Percentiles rank a stretch among this genome's conserved stretches.
phyloP scores from a whole-genome alignment of 2,329 filamentous ascomycete species.

The Fusarium pilosicola region DNA sequence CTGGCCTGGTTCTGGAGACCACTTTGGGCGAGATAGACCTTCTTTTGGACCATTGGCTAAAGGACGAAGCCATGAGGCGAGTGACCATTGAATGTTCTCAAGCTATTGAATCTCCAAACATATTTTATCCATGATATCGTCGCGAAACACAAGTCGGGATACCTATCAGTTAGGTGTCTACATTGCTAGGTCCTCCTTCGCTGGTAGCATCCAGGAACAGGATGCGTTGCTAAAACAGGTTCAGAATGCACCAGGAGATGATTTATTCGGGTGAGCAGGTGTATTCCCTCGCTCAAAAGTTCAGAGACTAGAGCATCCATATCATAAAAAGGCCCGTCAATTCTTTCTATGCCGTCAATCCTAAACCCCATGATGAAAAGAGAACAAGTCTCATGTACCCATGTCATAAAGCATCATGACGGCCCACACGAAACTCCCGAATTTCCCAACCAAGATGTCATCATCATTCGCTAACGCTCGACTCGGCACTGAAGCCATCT shows the following conservation, averaged over 20 bases:
- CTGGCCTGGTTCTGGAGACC: background rate
- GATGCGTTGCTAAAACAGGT: background rate
- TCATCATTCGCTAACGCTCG: slow-evolving; percentile 45
- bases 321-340: slow-evolving; percentile 10
- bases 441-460: slow-evolving; percentile 41
- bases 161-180: background rate
- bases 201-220: background rate
- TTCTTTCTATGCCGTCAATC: slow-evolving; percentile 29
- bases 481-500: slow-evolving; percentile 42
- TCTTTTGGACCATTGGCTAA: background rate
- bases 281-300: slow-evolving; percentile 5
- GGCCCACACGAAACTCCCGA: slow-evolving; percentile 42
- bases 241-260: slow-evolving; percentile 11
- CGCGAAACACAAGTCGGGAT: background rate
- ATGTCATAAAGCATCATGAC: slow-evolving; percentile 43
- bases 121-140: background rate
- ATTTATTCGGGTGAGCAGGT: slow-evolving; percentile 21
- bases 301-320: slow-evolving; percentile 20
- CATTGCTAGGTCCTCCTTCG: background rate
- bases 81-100: background rate
- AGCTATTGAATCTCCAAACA: background rate
- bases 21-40: background rate
- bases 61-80: background rate
- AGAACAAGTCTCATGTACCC: slow-evolving; percentile 39
- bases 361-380: slow-evolving; percentile 24